These are phyloP conservation scores for Purpureocillium takamizusanense DNA, from an alignment of 2,329 filamentous ascomycete species.

Conservation along the genomic window DNA sequence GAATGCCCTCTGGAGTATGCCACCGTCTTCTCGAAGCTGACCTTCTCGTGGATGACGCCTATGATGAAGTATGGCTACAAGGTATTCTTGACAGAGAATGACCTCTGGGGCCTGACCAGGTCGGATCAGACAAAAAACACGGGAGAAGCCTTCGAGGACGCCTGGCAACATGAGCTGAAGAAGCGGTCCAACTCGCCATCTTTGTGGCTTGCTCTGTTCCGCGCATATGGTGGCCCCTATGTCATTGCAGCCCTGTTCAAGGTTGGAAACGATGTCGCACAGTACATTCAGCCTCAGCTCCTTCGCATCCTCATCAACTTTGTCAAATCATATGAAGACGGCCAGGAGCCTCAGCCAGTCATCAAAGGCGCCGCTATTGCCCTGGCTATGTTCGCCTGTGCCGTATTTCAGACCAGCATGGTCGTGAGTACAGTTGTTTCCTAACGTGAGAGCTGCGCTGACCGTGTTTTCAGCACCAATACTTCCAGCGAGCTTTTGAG, in stretches of 20 bases:
- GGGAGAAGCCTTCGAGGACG: conserved; percentile 56
- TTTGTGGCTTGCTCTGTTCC: conserved; percentile 78
- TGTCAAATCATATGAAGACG: conserved; percentile 64
- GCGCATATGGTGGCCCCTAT: conserved; percentile 80
- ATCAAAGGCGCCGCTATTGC: conserved; percentile 82
- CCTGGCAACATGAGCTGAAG: conserved; percentile 72
- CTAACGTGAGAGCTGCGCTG: conserved; percentile 7
- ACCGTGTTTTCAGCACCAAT: conserved; percentile 60
- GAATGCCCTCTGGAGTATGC: conserved; percentile 79
- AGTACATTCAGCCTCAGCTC: conserved; percentile 87
- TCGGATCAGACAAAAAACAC: conserved; percentile 72
- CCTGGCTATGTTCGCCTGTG: conserved; percentile 83
- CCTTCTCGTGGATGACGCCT: conserved; percentile 98
- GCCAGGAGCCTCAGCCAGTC: conserved; percentile 59
- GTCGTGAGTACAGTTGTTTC: conserved; percentile 33
- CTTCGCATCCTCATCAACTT: conserved; percentile 77
- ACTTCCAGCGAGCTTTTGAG: conserved; percentile 91
- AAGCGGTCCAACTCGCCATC: conserved; percentile 49
- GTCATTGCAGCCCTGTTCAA: conserved; percentile 78
- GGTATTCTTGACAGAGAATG: conserved; percentile 84
- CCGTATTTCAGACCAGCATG: conserved; percentile 76
- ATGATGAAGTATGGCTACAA: conserved; percentile 95
- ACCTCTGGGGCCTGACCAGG: conserved; percentile 85
- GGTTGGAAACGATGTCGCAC: conserved; percentile 72
- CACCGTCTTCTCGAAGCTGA: conserved; percentile 84